Conservation (phyloP, 305 asterid species). For the Fraxinus greggii region DNA sequence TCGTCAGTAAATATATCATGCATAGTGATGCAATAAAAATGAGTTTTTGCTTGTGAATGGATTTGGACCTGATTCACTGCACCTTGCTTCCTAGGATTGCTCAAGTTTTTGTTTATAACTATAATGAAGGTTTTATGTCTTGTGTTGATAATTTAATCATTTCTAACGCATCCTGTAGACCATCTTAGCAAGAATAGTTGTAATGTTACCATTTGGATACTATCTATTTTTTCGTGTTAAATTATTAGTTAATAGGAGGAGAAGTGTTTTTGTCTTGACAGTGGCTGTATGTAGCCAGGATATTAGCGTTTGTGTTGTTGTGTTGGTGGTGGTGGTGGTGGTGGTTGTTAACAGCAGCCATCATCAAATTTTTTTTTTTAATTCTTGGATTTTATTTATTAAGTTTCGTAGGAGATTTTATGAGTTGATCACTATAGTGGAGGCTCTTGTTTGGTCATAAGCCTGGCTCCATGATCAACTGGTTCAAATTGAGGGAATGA, state of each 20-base stretch:
- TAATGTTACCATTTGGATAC: neutral
- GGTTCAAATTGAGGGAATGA: neutral
- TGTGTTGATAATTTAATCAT: neutral
- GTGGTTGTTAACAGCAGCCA: neutral
- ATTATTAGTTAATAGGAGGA: neutral
- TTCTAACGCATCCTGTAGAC: neutral
- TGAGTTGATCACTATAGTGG: neutral
- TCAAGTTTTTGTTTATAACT: neutral
- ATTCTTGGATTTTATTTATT: neutral
- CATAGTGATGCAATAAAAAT: slow-evolving; percentile 20
- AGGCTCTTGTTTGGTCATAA: neutral
- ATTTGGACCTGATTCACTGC: neutral
- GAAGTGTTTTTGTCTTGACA: neutral
- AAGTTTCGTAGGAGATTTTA: neutral
- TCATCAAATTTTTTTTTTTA: too few species aligned
- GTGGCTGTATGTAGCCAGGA: neutral
- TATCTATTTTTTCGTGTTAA: neutral
- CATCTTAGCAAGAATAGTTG: neutral
- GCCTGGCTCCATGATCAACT: neutral
- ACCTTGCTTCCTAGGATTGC: neutral
- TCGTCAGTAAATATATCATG: slow-evolving; percentile 35
- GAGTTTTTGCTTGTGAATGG: slow-evolving; percentile 20
- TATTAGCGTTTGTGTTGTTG: neutral
- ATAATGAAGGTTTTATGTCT: neutral
- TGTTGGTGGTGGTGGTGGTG: neutral